Conservation (phyloP, 1,284 basidiomycete species). For the Moniliophthora roreri region DNA sequence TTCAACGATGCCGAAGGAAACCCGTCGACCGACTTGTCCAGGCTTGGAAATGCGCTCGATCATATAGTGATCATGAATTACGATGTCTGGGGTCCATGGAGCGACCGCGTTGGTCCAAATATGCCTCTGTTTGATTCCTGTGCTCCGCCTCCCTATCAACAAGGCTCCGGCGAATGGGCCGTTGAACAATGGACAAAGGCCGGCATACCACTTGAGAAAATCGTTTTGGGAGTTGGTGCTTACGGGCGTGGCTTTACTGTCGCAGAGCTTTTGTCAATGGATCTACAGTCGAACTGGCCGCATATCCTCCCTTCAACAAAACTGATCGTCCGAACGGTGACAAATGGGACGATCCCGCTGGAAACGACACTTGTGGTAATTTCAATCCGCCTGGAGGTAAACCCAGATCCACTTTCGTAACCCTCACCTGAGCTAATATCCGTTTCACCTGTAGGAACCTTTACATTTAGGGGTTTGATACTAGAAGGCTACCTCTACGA, state of each 20-base stretch:
- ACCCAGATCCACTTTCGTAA: conserved; percentile 15
- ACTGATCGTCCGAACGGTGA: background rate
- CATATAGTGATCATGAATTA: conserved; percentile 10
- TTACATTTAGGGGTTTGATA: conserved; percentile 50
- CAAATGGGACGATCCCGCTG: background rate
- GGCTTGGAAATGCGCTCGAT: conserved; percentile 21
- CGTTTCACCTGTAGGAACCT: conserved; percentile 33
- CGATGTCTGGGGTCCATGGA: conserved; percentile 29
- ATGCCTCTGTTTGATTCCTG: conserved; percentile 84
- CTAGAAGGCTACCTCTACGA: conserved; percentile 38
- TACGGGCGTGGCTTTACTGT: conserved; percentile 4
- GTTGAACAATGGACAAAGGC: conserved; percentile 41
- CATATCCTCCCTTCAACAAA: conserved; percentile 1
- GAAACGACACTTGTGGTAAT: background rate
- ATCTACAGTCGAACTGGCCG: background rate
- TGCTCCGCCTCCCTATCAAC: conserved; percentile 53
- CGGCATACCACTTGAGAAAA: background rate
- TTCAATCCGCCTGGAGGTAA: background rate
- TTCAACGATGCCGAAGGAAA: conserved; percentile 52
- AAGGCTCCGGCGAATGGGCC: conserved; percentile 74
- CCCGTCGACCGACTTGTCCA: conserved; percentile 55
- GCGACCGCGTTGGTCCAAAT: conserved; percentile 57
- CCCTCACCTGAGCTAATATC: background rate
- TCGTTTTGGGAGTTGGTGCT: conserved; percentile 1
- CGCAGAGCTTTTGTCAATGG: background rate